Base-by-base conservation (phyloP, 805 yeast genomes). In the Cyberlindnera sargentensis region DNA sequence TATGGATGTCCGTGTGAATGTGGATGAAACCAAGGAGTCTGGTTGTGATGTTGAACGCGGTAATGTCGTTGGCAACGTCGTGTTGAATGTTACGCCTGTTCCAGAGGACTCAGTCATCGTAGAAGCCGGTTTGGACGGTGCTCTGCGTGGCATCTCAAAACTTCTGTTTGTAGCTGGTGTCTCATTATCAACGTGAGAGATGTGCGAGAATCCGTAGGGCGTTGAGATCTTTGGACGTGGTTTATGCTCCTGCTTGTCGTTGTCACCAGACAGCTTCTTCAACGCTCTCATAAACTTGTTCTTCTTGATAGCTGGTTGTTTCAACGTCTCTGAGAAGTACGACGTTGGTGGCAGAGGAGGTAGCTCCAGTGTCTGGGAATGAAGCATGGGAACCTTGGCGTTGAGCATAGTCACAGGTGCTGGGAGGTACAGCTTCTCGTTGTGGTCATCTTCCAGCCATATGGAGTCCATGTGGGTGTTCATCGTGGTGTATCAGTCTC, bases 371-470 rank as follows among this genome's bases (percentile, higher is more conserved):
- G 63, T 66, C 33, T 58, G 58, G 37, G 61, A 61, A 30, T 53
- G 47, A 28, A 68, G 39, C 3, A 57, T 43, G 3, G 70, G 72
- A 25, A 54, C 56, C 25, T 56, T 55, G 37, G 68, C 63, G 47
- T 68, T 66, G 36, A 67, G 48, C 40, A 63, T 36, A 40, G 52
- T 53, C n/a, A 65, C 54, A 5, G 65, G 55, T 24, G 58, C 57
- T 6, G 58, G 58, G n/a, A 46, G 32, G 42, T 62, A 61, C 29
- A 67, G 52, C 45, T 66, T 67, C 10, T 44, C 46, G 9, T 44
- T 40, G 39, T 58, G 48, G 37, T 66, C 71, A 35, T 68, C 72
- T 43, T 66, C 72, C 24, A 68, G 46, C 72, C 72, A 68, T 41
- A 68, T 67, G 31, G 71, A 67, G 46, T 61, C 65, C 68, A 68